Evolutionary conservation across 371 early-diverging fungal species (phyloP), one percentile per base, ranked within the genome.

Genomic region (Chytridium lagenaria): DNA sequence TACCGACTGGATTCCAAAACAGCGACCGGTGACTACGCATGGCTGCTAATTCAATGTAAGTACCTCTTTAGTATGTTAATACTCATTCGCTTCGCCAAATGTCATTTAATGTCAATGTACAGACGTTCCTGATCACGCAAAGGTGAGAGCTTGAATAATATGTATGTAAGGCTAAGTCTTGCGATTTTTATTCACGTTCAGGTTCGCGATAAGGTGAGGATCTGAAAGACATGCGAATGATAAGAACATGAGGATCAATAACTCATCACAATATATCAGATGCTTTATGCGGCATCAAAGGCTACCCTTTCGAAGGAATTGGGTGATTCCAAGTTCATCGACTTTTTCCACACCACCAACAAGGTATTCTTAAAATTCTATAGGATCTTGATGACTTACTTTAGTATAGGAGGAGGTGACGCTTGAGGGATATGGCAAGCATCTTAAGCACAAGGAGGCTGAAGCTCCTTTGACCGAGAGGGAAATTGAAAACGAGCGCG

Each of bases 261-360:
- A 28, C 55, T 28, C 5, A 55, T 19, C 5, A 52, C 12, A 15
- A 36, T 12, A 5, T 61, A 12, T 22, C 26, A 95, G 81, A 95
- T 94, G 95, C 79, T 95, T 51, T 93, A 94, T 77, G 95, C 95
- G 16, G 88, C 94, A 2, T 89, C 93, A 2, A 86, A 90, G 52
- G 91, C 92, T 19, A 89, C 91, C 1, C 78, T 94, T 73, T 85
- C 88, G 15, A 93, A 89, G 78, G 88, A 89, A 16, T 83, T 94
- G 26, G 95, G 95, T 19, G 92, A 92, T 51, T 84, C 89, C 50
- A 86, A 87, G 52, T 94, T 95, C 76, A 81, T 82, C 12, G 93
- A 94, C 72, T 86, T 83, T n/a, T 79, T 95, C 69, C 92, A 92
- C 80, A 95, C 92, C 31, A 92, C 93, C 31, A 78, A 80, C 52